A percentile compares a stretch with the other conserved stretches of the same genome.
These are phyloP conservation scores for Apiotrichum akiyoshidainum DNA, from an alignment of 1,284 basidiomycete species.

Conservation along the genomic window DNA sequence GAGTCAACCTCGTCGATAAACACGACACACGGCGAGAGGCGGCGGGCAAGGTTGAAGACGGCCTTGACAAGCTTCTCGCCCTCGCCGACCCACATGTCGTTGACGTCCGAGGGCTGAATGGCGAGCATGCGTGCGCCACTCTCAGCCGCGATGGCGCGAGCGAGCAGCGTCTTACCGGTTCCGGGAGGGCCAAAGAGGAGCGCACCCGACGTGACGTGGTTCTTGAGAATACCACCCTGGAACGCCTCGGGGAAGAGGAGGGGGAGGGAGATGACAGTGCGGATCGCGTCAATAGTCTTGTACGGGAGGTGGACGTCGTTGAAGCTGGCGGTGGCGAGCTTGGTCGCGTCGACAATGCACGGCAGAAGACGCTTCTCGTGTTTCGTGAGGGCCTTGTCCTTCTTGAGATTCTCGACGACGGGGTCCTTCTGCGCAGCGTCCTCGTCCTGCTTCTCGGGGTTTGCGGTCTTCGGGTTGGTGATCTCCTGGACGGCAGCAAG, in stretches of 20 bases:
- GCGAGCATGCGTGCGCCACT: constrained; percentile 48
- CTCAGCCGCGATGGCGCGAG: constrained; percentile 85
- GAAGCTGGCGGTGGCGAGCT: constrained; percentile 66
- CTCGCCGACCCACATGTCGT: constrained; percentile 76
- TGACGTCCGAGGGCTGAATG: constrained; percentile 25
- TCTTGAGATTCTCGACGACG: constrained; percentile 69
- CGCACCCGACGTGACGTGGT: constrained; percentile 82
- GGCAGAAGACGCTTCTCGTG: constrained; percentile 73
- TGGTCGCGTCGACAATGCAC: constrained; percentile 77
- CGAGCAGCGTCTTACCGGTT: constrained; percentile 85
- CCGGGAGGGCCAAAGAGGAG: constrained; percentile 84
- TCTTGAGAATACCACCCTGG: constrained; percentile 82
- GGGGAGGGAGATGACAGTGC: constrained; percentile 86
- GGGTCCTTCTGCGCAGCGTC: constrained; percentile 54
- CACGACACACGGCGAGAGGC: constrained; percentile 85
- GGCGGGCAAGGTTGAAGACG: constrained; percentile 82
- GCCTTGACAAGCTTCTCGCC: constrained; percentile 91
- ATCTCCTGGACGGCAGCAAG: constrained; percentile 12
- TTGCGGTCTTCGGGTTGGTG: constrained; percentile 6
- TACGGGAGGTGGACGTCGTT: constrained; percentile 79
- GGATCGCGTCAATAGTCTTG: constrained; percentile 79
- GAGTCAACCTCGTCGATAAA: constrained; percentile 97
- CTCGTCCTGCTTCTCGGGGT: constrained; percentile 8
- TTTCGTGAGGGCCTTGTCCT: constrained; percentile 66
- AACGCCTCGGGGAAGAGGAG: constrained; percentile 86